Evolutionary conservation across 805 yeast genomes (phyloP), one percentile per base, ranked within the genome.

Genomic region (Saccharomyces jurei): DNA sequence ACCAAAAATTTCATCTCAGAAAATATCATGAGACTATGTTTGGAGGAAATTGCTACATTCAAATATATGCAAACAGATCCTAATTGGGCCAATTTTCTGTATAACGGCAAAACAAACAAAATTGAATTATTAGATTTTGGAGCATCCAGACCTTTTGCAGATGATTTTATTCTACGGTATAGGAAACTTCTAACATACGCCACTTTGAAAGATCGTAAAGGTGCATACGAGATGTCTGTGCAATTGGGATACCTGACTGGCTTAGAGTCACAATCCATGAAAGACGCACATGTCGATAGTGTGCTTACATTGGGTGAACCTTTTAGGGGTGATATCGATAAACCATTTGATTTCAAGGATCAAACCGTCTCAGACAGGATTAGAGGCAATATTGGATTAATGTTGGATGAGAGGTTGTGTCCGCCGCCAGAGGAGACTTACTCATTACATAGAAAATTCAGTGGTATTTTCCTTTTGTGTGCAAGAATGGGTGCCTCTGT

Each of bases 371-470:
- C 98, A 5, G 97, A 89, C 60, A 80, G 98, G 59, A 97, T 94
- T 25, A 81, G 96, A 60, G 85, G 81, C 2, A 90, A 91, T 64
- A 89, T 94, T 60, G 84, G 89, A 1, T 73, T 91, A 52, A 94
- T 94, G 99, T 77, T 94, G 57, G 81, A 84, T 57, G 96, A 94
- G 70, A 81, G 99, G 61, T 75, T 94, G 57, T 82, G 96, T 2
- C 97, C 99, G 3, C 99, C 99, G 13, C 99, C 99, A 1, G 98
- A 94, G 65, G 99, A 94, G 71, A 94, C 99, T 0, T 94, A 94
- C 69, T 87, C 96, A n/a, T 76, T 94, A 62, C 99, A 94, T 72
- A 79, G 99, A 64, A 94, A 94, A 67, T 82, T 94, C 65, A 87
- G 96, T 66, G 99, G 99, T 10, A 96, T 94, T 1, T 94, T 87